Evolutionary conservation across 2,329 filamentous ascomycete genomes (phyloP).

Genomic region (Fusarium praegraminearum): DNA sequence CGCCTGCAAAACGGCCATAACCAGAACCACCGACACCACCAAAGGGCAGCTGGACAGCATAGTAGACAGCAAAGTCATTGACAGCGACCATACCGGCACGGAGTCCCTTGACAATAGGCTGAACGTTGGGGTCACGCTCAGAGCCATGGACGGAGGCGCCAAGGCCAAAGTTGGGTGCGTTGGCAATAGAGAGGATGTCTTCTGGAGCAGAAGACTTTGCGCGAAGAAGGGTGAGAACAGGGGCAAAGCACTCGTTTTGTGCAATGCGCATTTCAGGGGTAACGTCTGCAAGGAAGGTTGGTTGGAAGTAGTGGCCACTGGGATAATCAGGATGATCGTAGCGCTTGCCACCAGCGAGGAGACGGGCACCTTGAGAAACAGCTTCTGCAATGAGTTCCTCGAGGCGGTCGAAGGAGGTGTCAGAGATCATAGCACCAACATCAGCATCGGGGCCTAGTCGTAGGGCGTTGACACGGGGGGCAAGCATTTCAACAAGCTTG

Average conservation of each 20-base stretch:
- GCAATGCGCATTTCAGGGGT: slow-evolving; percentile 88
- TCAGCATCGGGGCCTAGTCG: slow-evolving; percentile 83
- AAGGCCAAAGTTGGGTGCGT: slow-evolving; percentile 86
- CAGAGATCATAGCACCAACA: slow-evolving; percentile 90
- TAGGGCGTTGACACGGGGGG: slow-evolving; percentile 78
- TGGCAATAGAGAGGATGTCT: slow-evolving; percentile 81
- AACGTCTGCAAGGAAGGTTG: slow-evolving; percentile 92
- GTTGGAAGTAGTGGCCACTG: slow-evolving; percentile 89
- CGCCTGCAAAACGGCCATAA: slow-evolving; percentile 92
- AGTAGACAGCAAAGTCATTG: slow-evolving; percentile 95
- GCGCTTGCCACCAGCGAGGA: slow-evolving; percentile 83
- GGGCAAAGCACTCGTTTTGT: slow-evolving; percentile 91
- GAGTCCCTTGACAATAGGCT: slow-evolving; percentile 74
- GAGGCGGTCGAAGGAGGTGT: slow-evolving; percentile 78
- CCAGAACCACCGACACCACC: slow-evolving; percentile 90
- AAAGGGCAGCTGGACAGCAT: slow-evolving; percentile 94
- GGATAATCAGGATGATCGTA: slow-evolving; percentile 78
- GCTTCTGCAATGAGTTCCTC: slow-evolving; percentile 83
- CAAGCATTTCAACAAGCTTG: slow-evolving; percentile 75
- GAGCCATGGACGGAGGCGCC: slow-evolving; percentile 89
- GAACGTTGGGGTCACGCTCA: slow-evolving; percentile 69
- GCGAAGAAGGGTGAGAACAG: slow-evolving; percentile 87
- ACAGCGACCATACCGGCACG: slow-evolving; percentile 91
- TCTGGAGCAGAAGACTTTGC: slow-evolving; percentile 69
- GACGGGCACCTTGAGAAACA: slow-evolving; percentile 79